Base-by-base conservation (phyloP, 768 basidiomycete species). In the Punctularia strigosozonata region DNA sequence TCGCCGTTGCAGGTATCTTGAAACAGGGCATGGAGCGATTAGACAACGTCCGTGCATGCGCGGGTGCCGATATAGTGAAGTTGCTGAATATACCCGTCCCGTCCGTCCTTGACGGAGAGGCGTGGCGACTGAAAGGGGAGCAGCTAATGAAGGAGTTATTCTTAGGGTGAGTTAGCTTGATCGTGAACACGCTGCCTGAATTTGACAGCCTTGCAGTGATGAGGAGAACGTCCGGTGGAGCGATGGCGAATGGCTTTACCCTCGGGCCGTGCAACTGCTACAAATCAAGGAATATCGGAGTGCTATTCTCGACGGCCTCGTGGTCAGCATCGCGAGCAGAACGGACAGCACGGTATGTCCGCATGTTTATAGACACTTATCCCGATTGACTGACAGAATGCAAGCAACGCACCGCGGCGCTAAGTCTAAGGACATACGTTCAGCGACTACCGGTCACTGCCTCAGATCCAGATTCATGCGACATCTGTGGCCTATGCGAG, bases 21-120 rank as follows among this genome's bases (percentile, higher is more conserved):
- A 94, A 89, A 60, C 90, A 92, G 52, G 84, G 86, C 4, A 77
- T 86, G 21, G 94, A 97, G 57, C 70, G 89, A 49, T 69, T 98
- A 14, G 91, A 95, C 54, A 89, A 82, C 51, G 86, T 97, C 36
- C 72, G 94, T 32, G 83, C 81, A 42, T 76, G 73, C 36, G 84
- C 87, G 6, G 88, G 88, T 1, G 62, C 66, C 44, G 66, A 73
- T 45, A 64, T 90, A 45, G 31, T 65, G 39, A 56, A 55, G 41
- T 55, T 90, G 21, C 49, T 87, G 34, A 49, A 54, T 18, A 53
- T 71, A 21, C 58, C 65, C 6, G 55, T 62, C 10, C 79, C 77
- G 28, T 47, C 51, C 14, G 56, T 65, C 15, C 50, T 50, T 28
- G 53, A 62, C 38, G 51, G 62, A 21, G 56, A 62, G 36, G 51